phyloP scores from a whole-genome alignment of 2,329 filamentous ascomycete species.

The Phoma sp. region DNA sequence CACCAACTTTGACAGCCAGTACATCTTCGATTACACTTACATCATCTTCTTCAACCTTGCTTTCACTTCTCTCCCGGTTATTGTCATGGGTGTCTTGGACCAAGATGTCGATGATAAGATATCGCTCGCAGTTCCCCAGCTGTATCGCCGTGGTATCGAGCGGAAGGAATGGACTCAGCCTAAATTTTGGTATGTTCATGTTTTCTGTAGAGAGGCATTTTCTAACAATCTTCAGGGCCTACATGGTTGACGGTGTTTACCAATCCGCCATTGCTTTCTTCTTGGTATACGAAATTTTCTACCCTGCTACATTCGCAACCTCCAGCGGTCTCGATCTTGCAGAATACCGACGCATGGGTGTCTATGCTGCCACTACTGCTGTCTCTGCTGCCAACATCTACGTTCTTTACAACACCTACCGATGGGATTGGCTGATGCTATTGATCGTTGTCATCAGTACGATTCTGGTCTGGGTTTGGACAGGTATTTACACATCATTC shows the following conservation, averaged over 20 bases:
- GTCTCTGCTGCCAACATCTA: constrained; percentile 92
- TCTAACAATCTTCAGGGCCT: constrained; percentile 57
- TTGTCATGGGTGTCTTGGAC: constrained; percentile 94
- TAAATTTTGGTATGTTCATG: constrained; percentile 84
- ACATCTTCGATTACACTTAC: constrained; percentile 97
- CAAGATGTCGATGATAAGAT: constrained; percentile 96
- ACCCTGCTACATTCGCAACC: constrained; percentile 71
- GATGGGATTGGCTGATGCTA: constrained; percentile 97
- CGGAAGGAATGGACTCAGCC: constrained; percentile 92
- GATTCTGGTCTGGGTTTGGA: constrained; percentile 93
- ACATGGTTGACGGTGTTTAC: constrained; percentile 94
- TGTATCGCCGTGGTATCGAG: constrained; percentile 95
- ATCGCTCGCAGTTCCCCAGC: constrained; percentile 89
- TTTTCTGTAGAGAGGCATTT: background rate
- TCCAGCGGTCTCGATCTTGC: constrained; percentile 76
- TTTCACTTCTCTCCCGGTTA: constrained; percentile 93
- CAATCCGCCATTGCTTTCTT: constrained; percentile 94
- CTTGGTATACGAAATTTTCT: constrained; percentile 84
- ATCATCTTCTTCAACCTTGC: constrained; percentile 96
- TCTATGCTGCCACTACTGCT: constrained; percentile 83
- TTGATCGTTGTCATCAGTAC: constrained; percentile 83
- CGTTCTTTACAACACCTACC: constrained; percentile 93
- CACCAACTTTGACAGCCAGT: constrained; percentile 94
- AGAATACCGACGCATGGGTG: constrained; percentile 83
- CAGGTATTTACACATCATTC: constrained; percentile 79